Percentiles rank a stretch among this genome's conserved stretches.
phyloP scores from a whole-genome alignment of 2,329 filamentous ascomycete genomes.

The Hortaea werneckii region DNA sequence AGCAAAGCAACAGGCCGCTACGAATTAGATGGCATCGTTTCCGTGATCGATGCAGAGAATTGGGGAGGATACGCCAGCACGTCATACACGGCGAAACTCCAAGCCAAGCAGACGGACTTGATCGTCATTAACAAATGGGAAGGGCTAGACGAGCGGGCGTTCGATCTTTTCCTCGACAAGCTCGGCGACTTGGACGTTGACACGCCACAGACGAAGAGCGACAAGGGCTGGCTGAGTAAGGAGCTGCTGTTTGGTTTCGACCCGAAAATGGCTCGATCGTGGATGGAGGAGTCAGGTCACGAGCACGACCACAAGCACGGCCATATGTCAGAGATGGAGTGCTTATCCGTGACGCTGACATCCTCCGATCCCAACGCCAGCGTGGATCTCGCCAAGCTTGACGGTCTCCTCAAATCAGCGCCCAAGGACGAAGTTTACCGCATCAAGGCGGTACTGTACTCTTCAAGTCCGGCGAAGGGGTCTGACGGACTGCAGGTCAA shows the following conservation, averaged over 20 bases:
- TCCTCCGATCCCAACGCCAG: constrained; percentile 34
- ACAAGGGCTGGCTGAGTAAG: constrained; percentile 66
- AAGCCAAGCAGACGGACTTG: constrained; percentile 81
- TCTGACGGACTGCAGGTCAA: constrained; percentile 26
- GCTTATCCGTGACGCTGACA: constrained; percentile 65
- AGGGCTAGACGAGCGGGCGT: constrained; percentile 56
- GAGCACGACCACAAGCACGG: constrained; percentile 36
- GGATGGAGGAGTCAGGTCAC: constrained; percentile 29
- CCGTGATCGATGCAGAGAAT: constrained; percentile 88
- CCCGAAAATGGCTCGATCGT: constrained; percentile 56
- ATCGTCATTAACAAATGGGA: constrained; percentile 96
- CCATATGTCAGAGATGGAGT: constrained; percentile 81
- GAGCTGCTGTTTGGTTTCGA: constrained; percentile 82
- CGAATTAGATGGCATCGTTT: constrained; percentile 75
- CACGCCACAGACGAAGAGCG: constrained; percentile 68
- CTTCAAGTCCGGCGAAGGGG: constrained; percentile 30
- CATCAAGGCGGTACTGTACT: constrained; percentile 65
- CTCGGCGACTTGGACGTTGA: constrained; percentile 74
- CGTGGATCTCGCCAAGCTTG: constrained; percentile 50
- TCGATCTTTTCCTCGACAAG: constrained; percentile 69
- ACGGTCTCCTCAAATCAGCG: constrained; percentile 57
- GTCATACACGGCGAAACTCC: constrained; percentile 76
- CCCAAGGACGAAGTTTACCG: constrained; percentile 92
- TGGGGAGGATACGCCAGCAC: constrained; percentile 90
- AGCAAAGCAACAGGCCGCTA: constrained; percentile 60